Conservation (phyloP, 2,329 filamentous ascomycete species). For the Didymella keratinophila region DNA sequence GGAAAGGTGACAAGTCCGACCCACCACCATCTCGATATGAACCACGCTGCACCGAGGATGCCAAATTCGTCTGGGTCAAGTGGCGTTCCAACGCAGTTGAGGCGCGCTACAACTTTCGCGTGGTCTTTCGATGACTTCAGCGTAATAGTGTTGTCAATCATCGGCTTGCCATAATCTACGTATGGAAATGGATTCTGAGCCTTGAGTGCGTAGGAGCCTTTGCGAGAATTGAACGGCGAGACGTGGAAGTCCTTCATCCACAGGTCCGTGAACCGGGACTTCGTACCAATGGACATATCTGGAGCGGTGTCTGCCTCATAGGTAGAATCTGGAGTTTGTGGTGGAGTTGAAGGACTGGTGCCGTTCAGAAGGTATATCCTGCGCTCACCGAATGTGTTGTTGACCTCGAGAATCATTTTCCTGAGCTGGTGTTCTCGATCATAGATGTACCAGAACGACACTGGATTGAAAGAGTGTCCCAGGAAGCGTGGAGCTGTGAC, state of each 20-base stretch:
- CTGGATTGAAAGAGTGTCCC: constrained; percentile 76
- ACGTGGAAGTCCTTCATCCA: constrained; percentile 80
- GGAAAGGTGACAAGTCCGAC: constrained; percentile 72
- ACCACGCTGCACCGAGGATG: constrained; percentile 53
- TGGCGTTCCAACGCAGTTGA: constrained; percentile 62
- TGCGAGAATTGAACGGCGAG: constrained; percentile 72
- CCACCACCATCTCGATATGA: constrained; percentile 70
- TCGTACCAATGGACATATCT: constrained; percentile 7
- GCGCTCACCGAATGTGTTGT: constrained; percentile 78
- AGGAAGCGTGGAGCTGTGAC: constrained; percentile 74
- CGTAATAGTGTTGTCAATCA: constrained; percentile 67
- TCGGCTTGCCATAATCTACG: constrained; percentile 37
- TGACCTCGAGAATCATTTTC: constrained; percentile 75
- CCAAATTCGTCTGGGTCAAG: constrained; percentile 61
- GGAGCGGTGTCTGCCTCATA: constrained; percentile 11
- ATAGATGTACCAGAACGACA: constrained; percentile 83
- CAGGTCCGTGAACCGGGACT: constrained; percentile 56
- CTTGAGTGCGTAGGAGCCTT: constrained; percentile 58
- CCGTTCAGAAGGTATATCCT: constrained; percentile 68
- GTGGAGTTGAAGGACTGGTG: constrained; percentile 40
- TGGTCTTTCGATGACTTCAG: constrained; percentile 67
- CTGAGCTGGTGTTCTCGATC: constrained; percentile 63
- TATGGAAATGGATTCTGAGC: constrained; percentile 56
- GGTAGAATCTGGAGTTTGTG: constrained; percentile 25
- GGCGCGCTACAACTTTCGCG: constrained; percentile 67